Evolutionary conservation across 148 eudicot genomes (phyloP).

Genomic region (Rhododendron griersonianum): DNA sequence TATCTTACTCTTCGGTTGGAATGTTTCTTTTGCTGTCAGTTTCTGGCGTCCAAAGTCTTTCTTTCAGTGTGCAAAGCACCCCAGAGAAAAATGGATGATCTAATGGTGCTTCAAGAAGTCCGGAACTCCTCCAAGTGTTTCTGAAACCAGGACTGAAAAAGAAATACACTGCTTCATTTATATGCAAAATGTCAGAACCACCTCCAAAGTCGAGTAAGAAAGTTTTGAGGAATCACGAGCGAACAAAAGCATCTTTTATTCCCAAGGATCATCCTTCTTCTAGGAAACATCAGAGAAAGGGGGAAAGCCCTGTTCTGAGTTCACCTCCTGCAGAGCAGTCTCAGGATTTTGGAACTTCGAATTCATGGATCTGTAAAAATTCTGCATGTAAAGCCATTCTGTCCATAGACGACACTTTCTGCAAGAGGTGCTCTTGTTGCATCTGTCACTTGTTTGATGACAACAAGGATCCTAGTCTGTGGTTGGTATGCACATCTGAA

Average conservation of each 20-base stretch:
- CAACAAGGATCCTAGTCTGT: slow-evolving; percentile 91
- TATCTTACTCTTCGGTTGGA: slow-evolving; percentile 7
- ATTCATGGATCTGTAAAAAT: slow-evolving; percentile 64
- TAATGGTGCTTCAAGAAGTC: slow-evolving; percentile 32
- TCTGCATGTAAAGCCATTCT: slow-evolving; percentile 78
- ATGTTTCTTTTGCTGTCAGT: slow-evolving; percentile 14
- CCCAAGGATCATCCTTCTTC: slow-evolving; percentile 29
- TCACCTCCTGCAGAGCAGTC: slow-evolving; percentile 19
- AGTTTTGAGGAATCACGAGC: slow-evolving; percentile 35
- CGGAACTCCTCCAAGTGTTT: slow-evolving; percentile 23
- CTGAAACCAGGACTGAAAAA: slow-evolving; percentile 30
- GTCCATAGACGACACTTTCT: slow-evolving; percentile 54
- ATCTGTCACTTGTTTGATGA: slow-evolving; percentile 84
- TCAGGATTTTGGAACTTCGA: slow-evolving; percentile 32
- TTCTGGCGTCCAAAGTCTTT: slow-evolving; percentile 43
- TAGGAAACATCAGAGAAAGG: slow-evolving; percentile 44
- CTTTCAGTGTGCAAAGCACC: slow-evolving; percentile 42
- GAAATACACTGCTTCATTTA: slow-evolving; percentile 24
- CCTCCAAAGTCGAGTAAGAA: slow-evolving; percentile 35
- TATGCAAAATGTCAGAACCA: slow-evolving; percentile 44
- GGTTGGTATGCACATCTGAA: slow-evolving; percentile 81
- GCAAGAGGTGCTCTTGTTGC: slow-evolving; percentile 95
- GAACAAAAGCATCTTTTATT: slow-evolving; percentile 25
- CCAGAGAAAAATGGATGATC: slow-evolving; percentile 24
- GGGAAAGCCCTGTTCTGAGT: slow-evolving; percentile 36